Base-by-base conservation (phyloP, 805 yeast genomes). In the Wickerhamomyces rabaulensis region DNA sequence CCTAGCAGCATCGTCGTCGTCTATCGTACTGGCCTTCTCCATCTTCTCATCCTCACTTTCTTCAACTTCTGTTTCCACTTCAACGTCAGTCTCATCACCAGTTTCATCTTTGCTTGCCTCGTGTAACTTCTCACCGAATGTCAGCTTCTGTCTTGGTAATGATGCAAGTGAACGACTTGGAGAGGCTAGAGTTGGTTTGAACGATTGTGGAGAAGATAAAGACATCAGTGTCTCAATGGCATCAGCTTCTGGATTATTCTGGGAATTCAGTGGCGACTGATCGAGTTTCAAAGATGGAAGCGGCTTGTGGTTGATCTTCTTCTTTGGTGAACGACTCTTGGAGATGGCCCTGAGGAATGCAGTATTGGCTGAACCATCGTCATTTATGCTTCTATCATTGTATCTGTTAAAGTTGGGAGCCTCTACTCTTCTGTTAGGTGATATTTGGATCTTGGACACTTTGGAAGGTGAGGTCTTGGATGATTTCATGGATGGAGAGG, bases 141-240 rank as follows among this genome's bases (percentile, higher is more conserved):
- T 50, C 9, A 60, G 43, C 27, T 48, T 47, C 38, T 55, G 58
- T 43, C 50, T 47, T 5, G 63, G 63, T 27, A 27, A 27, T 8
- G 31, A 13, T 13, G 17, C 52, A 36, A 1, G 44, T 15, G 7
- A 31, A 8, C 20, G 26, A 12, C 25, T 21, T n/a, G 27, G 22
- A 12, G 29, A 27, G 4, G 45, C 51, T 6, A 25, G 6, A 22
- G 38, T 31, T 6, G 43, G 43, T 17, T 51, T 51, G 26, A 51
- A 53, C 27, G 51, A 27, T 22, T 48, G 43, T 5, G 71, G 70
- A 1, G 70, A 66, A 7, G 74, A 61, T 20, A 70, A 53, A 1
- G 73, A 67, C 73, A 70, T 70, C 17, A 70, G 51, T 4, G 71
- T 69, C 40, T 68, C 71, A 3, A 70, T 63, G 2, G 73, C 74